A percentile compares a stretch with the other conserved stretches of the same genome.
Evolutionary conservation across 352 stramenopile genomes (phyloP).

Genomic region (Phytophthora syringae): DNA sequence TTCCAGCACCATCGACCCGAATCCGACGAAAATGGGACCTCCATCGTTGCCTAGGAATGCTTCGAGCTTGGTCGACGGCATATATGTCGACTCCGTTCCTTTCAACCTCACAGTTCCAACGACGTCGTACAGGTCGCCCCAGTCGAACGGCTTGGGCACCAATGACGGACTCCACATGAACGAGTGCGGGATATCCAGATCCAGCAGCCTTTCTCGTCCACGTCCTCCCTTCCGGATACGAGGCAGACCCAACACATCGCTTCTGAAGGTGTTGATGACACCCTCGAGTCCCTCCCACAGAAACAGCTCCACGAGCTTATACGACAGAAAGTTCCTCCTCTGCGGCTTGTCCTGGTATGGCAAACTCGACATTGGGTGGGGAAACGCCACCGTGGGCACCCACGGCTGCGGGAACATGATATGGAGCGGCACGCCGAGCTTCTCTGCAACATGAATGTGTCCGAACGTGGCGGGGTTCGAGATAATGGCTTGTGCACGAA

Average conservation of each 20-base stretch:
- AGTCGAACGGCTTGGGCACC: constrained; percentile 89
- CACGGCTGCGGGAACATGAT: constrained; percentile 94
- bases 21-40: constrained; percentile 93
- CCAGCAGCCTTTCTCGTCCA: constrained; percentile 51
- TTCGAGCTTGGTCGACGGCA: constrained; percentile 53
- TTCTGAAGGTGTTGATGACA: constrained; percentile 85
- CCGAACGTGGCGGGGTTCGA: constrained; percentile 91
- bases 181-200: constrained; percentile 78
- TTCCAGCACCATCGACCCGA: constrained; percentile 92
- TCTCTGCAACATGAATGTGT: constrained; percentile 93
- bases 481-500: constrained; percentile 92
- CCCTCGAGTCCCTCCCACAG: constrained; percentile 60
- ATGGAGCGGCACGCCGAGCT: constrained; percentile 90
- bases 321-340: constrained; percentile 77
- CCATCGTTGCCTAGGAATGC: constrained; percentile 63
- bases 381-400: constrained; percentile 84
- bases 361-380: constrained; percentile 87
- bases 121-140: constrained; percentile 86
- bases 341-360: constrained; percentile 64
- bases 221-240: constrained; percentile 61
- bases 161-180: constrained; percentile 90
- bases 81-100: constrained; percentile 44
- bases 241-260: constrained; percentile 51
- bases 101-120: constrained; percentile 79
- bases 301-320: constrained; percentile 84